These are phyloP conservation scores for Letharia columbiana DNA, from an alignment of 495 filamentous ascomycete genomes.

Conservation along the genomic window DNA sequence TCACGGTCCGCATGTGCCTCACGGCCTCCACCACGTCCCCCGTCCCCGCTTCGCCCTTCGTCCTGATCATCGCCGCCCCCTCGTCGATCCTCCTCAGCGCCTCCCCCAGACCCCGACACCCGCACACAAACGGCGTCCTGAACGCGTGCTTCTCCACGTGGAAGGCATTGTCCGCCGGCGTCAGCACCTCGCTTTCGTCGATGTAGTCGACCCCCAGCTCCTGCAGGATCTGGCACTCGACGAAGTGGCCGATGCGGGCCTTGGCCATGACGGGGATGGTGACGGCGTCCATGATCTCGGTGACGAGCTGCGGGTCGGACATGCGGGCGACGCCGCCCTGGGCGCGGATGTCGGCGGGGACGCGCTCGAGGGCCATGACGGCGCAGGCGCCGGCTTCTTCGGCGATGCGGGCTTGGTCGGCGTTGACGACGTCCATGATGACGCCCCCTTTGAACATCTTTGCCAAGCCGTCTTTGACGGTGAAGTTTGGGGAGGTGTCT, in stretches of 20 bases:
- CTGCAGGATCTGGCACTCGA: conserved; percentile 97
- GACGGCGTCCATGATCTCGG: conserved; percentile 92
- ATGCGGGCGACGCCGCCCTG: conserved; percentile 93
- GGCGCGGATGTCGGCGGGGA: conserved; percentile 90
- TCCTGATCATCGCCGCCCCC: conserved; percentile 97
- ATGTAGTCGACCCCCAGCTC: conserved; percentile 94
- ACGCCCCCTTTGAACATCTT: conserved; percentile 98
- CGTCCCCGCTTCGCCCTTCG: conserved; percentile 97
- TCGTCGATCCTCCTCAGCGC: conserved; percentile 86
- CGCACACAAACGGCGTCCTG: conserved; percentile 88
- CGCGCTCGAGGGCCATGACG: conserved; percentile 97
- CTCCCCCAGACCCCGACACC: conserved; percentile 91
- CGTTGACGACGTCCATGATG: conserved; percentile 98
- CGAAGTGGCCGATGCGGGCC: conserved; percentile 94
- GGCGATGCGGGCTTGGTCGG: conserved; percentile 90
- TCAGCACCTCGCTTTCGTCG: conserved; percentile 94
- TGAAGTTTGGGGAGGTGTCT: conserved; percentile 42
- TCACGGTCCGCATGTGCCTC: conserved; percentile 89
- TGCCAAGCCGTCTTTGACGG: conserved; percentile 86
- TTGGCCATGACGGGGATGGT: conserved; percentile 99
- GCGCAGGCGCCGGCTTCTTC: conserved; percentile 93
- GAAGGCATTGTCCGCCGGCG: conserved; percentile 80
- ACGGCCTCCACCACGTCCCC: conserved; percentile 97
- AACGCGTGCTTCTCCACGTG: conserved; percentile 86
- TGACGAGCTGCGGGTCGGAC: conserved; percentile 93